Conservation (phyloP, 2,329 filamentous ascomycete genomes). For the Didymella exigua region DNA sequence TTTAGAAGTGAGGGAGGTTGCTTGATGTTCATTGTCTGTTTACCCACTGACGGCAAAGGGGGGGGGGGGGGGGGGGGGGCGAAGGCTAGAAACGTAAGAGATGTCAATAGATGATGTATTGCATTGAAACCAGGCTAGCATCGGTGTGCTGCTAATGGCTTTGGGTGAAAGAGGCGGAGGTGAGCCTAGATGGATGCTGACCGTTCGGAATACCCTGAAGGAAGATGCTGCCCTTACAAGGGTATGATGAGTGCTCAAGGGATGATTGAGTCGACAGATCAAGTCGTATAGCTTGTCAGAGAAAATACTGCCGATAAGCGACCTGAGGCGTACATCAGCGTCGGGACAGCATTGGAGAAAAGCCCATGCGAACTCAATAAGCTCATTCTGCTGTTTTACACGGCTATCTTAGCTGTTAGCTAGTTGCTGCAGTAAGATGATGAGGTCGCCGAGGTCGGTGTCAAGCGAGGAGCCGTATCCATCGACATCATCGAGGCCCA, state of each 20-base stretch:
- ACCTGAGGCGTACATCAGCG: conserved; percentile 1
- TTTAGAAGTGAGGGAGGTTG: not conserved
- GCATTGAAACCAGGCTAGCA: too few species aligned
- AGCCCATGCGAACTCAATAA: not conserved
- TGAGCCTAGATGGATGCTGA: not conserved
- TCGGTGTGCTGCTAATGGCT: not conserved
- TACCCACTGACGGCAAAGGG: not conserved
- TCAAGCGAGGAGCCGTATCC: not conserved
- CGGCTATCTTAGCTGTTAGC: not conserved
- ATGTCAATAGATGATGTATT: too few species aligned
- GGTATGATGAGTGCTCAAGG: conserved; percentile 11
- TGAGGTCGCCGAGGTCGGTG: not conserved
- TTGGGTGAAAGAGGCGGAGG: not conserved
- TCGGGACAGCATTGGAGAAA: not conserved
- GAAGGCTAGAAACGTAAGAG: not conserved
- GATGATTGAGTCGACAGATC: conserved; percentile 18
- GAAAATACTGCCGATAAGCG: conserved; percentile 13
- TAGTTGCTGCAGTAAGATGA: conserved; percentile 7
- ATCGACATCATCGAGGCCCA: conserved; percentile 9
- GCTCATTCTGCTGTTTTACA: not conserved
- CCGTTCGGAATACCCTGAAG: not conserved
- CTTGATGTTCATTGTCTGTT: not conserved
- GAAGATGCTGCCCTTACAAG: conserved; percentile 7
- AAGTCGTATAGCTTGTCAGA: conserved; percentile 10
- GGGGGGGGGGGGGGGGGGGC: not conserved